Evolutionary conservation across 2,329 filamentous ascomycete species (phyloP), one percentile per base, ranked within the genome.

Genomic region (Trichoderma simmonsii): DNA sequence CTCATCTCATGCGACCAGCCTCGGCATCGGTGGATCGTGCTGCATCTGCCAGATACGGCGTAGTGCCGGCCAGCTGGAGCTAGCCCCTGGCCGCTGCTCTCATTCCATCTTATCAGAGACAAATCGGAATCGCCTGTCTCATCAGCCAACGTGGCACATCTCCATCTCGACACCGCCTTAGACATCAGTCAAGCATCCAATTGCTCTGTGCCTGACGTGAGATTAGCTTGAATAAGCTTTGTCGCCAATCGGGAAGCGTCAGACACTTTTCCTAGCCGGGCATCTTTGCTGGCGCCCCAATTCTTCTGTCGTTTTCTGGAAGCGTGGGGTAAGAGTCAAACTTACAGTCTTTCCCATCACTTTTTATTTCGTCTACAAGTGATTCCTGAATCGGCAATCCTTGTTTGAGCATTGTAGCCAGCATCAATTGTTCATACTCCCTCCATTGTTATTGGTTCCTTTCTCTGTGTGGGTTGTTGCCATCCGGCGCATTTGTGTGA

Each of bases 81-180:
- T 30, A 43, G 28, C 67, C 67, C 67, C 32, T 51, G 43, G 57
- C 61, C 28, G 26, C 8, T 26, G 4, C 43, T 12, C 36, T 51
- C 6, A 62, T 70, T 36, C 56, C 67, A 70, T 67, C 67, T 70
- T 61, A 54, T 30, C 18, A 43, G 11, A 21, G 39, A 39, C 66
- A 62, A 34, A 70, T 36, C 39, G 57, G 36, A 51, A 32, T 39
- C 56, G n/a, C 54, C 51, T 61, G 66, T 69, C 57, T 69, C 66
- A 54, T 36, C 66, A 51, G 39, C 57, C 67, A 70, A 62, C 67
- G 67, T 70, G 67, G 67, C 64, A 57, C 48, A 8, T 30, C 28
- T 28, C 28, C 28, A 28, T 26, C 48, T 70, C 12, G 67, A 54
- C 67, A 70, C 28, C 57, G 57, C 67, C 57, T 54, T 30, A 54